phyloP scores from a whole-genome alignment of 345 rosid species.

The Citrus mangshanensis region DNA sequence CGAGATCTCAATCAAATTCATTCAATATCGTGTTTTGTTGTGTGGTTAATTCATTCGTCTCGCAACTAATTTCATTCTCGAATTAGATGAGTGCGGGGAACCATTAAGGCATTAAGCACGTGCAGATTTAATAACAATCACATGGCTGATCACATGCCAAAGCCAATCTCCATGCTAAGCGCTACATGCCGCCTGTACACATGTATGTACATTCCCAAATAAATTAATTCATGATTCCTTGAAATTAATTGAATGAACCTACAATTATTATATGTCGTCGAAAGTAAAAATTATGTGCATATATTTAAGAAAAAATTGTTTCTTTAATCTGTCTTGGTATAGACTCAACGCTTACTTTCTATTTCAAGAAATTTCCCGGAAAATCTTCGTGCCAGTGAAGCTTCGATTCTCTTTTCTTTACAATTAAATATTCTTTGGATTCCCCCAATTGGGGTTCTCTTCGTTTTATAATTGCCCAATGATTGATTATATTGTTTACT shows the following conservation, averaged over 20 bases:
- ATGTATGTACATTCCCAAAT: neutral
- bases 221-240: neutral
- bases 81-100: neutral
- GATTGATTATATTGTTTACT: neutral
- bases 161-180: neutral
- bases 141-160: slow-evolving; percentile 22
- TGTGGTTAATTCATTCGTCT: too few species aligned
- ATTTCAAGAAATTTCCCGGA: neutral
- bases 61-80: too few species aligned
- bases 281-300: neutral
- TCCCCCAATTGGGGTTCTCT: too few species aligned
- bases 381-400: neutral
- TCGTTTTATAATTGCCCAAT: slow-evolving; percentile 4
- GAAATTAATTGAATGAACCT: neutral
- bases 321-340: neutral
- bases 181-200: too few species aligned
- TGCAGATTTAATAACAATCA: slow-evolving; percentile 12
- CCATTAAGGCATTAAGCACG: neutral
- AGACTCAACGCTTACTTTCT: neutral
- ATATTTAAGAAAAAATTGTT: neutral
- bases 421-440: neutral
- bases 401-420: neutral
- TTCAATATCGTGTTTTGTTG: too few species aligned
- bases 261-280: too few species aligned
- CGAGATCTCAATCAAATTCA: too few species aligned